A percentile compares a stretch with the other conserved stretches of the same genome.
These are phyloP conservation scores for Primulina tabacum DNA, from an alignment of 257 asterid species.

Conservation along the genomic window DNA sequence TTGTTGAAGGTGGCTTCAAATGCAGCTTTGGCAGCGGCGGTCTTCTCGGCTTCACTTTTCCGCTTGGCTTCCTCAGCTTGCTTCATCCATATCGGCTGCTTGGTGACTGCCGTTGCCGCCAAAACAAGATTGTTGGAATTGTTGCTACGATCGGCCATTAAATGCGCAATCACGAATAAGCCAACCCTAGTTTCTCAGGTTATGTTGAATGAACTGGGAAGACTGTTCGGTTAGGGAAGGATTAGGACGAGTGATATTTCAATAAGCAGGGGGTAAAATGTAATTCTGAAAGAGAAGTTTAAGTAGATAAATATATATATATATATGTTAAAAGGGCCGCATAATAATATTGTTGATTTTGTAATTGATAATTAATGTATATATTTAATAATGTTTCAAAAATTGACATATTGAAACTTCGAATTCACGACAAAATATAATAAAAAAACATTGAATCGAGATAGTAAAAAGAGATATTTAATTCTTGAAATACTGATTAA, in stretches of 20 bases:
- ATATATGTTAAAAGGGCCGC: no score
- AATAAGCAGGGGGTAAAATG: neutral
- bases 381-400: no score
- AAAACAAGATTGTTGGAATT: conserved; percentile 30
- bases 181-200: conserved; percentile 34
- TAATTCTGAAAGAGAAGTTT: no score
- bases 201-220: neutral
- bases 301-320: no score
- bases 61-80: conserved; percentile 97
- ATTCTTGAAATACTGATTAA: no score
- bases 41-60: conserved; percentile 89
- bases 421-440: no score
- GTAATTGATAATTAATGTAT: no score
- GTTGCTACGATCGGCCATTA: conserved; percentile 74
- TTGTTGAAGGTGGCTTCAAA: conserved; percentile 92
- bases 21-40: conserved; percentile 98
- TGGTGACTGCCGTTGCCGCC: conserved; percentile 34
- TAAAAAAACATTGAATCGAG: no score
- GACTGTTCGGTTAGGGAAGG: neutral
- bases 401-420: no score
- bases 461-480: no score
- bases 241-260: neutral
- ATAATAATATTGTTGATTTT: no score
- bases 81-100: conserved; percentile 93
- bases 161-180: conserved; percentile 18